Percentiles rank a stretch among this genome's conserved stretches.
Evolutionary conservation across 345 rosid genomes (phyloP).

Genomic region (Cochlearia excelsa): DNA sequence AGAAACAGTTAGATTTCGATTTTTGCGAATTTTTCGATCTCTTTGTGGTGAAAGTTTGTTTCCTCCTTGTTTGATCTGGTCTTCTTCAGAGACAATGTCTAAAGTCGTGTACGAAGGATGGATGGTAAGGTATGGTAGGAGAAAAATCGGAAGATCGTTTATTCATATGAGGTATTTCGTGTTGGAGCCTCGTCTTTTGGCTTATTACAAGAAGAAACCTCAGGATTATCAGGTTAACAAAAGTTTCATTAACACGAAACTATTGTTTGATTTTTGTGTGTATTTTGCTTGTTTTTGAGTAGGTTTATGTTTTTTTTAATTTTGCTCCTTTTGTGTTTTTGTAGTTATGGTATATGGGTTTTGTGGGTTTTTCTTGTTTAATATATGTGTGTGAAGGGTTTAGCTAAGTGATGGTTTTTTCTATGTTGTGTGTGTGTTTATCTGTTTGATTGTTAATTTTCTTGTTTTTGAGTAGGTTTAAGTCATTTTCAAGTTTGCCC

Average conservation of each 20-base stretch:
- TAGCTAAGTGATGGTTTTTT: too few species aligned
- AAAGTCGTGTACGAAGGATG: slow-evolving; percentile 97
- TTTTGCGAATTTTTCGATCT: too few species aligned
- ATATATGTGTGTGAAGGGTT: slow-evolving; percentile 1
- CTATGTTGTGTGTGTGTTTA: too few species aligned
- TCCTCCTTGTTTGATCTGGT: neutral
- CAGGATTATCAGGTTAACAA: slow-evolving; percentile 72
- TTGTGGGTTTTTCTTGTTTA: neutral
- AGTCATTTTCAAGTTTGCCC: slow-evolving; percentile 9
- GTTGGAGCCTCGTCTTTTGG: slow-evolving; percentile 81
- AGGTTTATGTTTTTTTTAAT: slow-evolving; percentile 5
- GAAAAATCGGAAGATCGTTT: slow-evolving; percentile 92
- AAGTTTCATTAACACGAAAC: neutral
- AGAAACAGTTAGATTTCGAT: slow-evolving; percentile 21
- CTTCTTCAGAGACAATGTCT: slow-evolving; percentile 43
- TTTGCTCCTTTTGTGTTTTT: too few species aligned
- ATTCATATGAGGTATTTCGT: slow-evolving; percentile 97
- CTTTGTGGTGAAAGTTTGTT: slow-evolving; percentile 1
- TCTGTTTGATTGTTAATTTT: too few species aligned
- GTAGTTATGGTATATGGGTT: too few species aligned
- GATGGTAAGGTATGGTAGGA: slow-evolving; percentile 99
- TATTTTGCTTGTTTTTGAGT: neutral
- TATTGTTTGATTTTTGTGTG: neutral
- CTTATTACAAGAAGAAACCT: slow-evolving; percentile 95
- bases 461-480: neutral